Base-by-base conservation (phyloP, 2,329 filamentous ascomycete species). In the Massarina eburnea region DNA sequence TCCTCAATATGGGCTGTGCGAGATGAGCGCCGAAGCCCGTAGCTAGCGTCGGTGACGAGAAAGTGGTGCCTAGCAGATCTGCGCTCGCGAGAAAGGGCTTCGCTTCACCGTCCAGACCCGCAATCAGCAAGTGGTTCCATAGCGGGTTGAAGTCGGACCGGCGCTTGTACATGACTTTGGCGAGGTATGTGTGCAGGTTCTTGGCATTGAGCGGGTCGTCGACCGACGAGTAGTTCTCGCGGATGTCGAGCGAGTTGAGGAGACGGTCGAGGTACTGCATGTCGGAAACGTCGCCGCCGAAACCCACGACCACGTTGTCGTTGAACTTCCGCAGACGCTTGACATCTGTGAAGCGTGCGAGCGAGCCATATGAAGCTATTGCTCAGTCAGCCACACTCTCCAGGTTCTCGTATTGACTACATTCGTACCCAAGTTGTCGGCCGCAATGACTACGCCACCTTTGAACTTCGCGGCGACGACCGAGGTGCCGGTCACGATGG, bases 181-280 rank as follows among this genome's bases (percentile, higher is more conserved):
- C 82, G 47, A 99, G 84, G 76, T 97, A 99, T 71, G 88, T 95
- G 81, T 97, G 92, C 56, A 99, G 83, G 76, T 96, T 96, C 72
- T 89, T 88, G 45, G 94, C 94, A 71, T 88, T 90, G 64, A 99
- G 85, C 29, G 62, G 76, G 74, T 63, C 74, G 50, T 66, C 73
- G 64, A 59, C 71, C 56, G 72, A 68, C 47, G 80, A 80, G 79
- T 99, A 97, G 68, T 90, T 87, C 79, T 97, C 91, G 71, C 87
- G 81, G 72, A 95, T 90, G 70, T 88, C 84, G 62, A 97, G 86
- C 53, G 89, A 87, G 66, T 82, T 86, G 60, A 99, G 86, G 66
- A 96, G 84, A 61, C 94, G 86, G 81, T 96, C 88, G 59, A 99
- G 84, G 78, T 95, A 95, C 79, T 99, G 94, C 94, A 99, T 97